phyloP scores from a whole-genome alignment of 2,329 filamentous ascomycete genomes.

The Aspergillus transmontanensis region DNA sequence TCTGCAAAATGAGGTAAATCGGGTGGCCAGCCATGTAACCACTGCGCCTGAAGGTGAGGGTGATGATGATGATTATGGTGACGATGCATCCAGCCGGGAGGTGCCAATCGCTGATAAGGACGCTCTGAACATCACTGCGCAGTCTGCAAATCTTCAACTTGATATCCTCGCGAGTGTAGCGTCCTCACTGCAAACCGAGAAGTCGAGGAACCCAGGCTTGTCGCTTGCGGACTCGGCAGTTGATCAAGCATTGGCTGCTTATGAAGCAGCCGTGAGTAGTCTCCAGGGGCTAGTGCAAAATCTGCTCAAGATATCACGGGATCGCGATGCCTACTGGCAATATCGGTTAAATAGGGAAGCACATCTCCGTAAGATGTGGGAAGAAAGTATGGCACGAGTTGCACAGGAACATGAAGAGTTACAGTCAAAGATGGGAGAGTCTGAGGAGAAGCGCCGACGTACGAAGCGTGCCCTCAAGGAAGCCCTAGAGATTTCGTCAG shows the following conservation, averaged over 20 bases:
- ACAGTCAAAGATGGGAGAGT: constrained; percentile 82
- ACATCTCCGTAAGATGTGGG: constrained; percentile 93
- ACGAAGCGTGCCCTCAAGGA: constrained; percentile 89
- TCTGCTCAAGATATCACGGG: constrained; percentile 85
- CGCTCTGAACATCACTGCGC: constrained; percentile 94
- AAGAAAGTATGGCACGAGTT: constrained; percentile 98
- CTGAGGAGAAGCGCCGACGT: constrained; percentile 83
- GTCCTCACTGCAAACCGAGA: constrained; percentile 74
- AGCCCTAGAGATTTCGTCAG: constrained; percentile 65
- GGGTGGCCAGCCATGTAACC: constrained; percentile 52
- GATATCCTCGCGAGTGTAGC: constrained; percentile 88
- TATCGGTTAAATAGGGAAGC: constrained; percentile 89
- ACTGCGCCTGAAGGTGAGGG: constrained; percentile 62
- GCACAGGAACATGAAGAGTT: constrained; percentile 91
- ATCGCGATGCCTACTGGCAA: constrained; percentile 96
- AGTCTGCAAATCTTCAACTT: constrained; percentile 89
- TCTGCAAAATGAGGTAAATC: constrained; percentile 51
- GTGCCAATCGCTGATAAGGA: constrained; percentile 78
- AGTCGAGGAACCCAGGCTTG: constrained; percentile 67
- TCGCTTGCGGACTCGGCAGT: constrained; percentile 76
- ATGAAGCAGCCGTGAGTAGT: constrained; percentile 86
- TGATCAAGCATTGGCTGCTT: constrained; percentile 76
- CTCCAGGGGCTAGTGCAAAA: constrained; percentile 83
- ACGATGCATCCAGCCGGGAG: constrained; percentile 78
- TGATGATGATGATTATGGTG: constrained; percentile 75